Base-by-base conservation (phyloP, 2,329 filamentous ascomycete species). In the Penicillium sp. region DNA sequence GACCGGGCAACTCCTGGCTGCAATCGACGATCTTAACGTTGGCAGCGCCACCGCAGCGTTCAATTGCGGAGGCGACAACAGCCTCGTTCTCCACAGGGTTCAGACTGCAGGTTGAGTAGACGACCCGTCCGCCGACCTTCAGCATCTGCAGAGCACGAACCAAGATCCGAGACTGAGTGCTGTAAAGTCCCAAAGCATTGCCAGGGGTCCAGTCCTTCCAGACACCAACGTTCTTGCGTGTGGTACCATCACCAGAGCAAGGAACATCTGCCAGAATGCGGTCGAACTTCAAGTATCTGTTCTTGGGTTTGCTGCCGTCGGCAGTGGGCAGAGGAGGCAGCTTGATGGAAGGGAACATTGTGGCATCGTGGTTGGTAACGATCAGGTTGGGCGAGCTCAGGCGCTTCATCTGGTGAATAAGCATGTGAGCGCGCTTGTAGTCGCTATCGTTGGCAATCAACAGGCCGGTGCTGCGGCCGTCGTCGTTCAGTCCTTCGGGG, bases 31-130 rank as follows among this genome's bases (percentile, higher is more conserved):
- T 83, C 57, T 85, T 80, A 43, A 98, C 85, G 64, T 90, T 93
- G 13, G 79, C 77, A 4, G 81, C 71, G 3, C 93, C 93, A 54
- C 93, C 93, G 63, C 90, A 97, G 49, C 90, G 81, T 60, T 89
- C 85, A 60, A 98, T 90, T 10, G 93, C 93, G 24, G 85, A 84
- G 1, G 87, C 83, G 53, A 98, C 76, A 15, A 97, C 89, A 6
- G 93, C 85, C 72, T 98, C 93, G 64, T 98, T 95, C 75, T 98
- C 93, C 26, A 97, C 82, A 0, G 93, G 93, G 72, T 98, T 98
- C 87, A 98, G 88, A 69, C 89, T 96, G 77, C 93, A 98, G 19
- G 93, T 98, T 3, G 91, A 97, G 74, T 97, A 98, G 45, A 98
- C 91, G 26, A 97, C 87, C 55, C 90, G 82, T 45, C 93, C 93